These are phyloP conservation scores for Didymosphaeria variabile DNA, from an alignment of 2,329 filamentous ascomycete genomes.

Conservation along the genomic window DNA sequence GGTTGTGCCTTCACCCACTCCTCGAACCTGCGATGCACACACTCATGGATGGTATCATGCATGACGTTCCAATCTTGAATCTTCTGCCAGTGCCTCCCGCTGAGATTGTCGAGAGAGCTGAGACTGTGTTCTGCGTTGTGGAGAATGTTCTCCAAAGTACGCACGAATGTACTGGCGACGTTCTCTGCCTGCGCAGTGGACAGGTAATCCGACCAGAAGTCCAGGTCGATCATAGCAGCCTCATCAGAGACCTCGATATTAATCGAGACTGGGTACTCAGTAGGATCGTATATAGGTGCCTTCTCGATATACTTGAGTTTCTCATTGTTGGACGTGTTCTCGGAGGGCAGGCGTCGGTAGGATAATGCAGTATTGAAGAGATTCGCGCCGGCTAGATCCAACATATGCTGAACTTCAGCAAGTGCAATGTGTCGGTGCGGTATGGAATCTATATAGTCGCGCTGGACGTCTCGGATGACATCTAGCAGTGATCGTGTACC, in stretches of 20 bases:
- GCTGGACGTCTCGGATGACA: constrained; percentile 54
- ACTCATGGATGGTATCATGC: constrained; percentile 41
- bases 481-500: constrained; percentile 45
- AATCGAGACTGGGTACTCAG: constrained; percentile 58
- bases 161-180: constrained; percentile 42
- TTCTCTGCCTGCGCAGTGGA: constrained; percentile 42
- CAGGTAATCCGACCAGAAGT: constrained; percentile 44
- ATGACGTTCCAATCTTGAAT: constrained; percentile 44
- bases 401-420: constrained; percentile 58
- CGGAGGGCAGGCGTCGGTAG: constrained; percentile 54
- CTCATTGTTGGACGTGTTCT: constrained; percentile 28
- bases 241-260: constrained; percentile 59
- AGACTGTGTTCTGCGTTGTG: constrained; percentile 46
- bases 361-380: constrained; percentile 61
- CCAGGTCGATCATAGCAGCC: constrained; percentile 40
- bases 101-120: constrained; percentile 49
- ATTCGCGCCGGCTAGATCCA: constrained; percentile 43
- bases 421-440: constrained; percentile 55
- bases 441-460: constrained; percentile 58
- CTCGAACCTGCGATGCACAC: constrained; percentile 43
- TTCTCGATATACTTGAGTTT: constrained; percentile 51
- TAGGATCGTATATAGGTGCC: constrained; percentile 54
- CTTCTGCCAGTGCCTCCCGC: constrained; percentile 44
- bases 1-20: constrained; percentile 35
- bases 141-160: constrained; percentile 48